Base-by-base conservation (phyloP, 2,329 filamentous ascomycete genomes). In the Diplodia scrobiculata region DNA sequence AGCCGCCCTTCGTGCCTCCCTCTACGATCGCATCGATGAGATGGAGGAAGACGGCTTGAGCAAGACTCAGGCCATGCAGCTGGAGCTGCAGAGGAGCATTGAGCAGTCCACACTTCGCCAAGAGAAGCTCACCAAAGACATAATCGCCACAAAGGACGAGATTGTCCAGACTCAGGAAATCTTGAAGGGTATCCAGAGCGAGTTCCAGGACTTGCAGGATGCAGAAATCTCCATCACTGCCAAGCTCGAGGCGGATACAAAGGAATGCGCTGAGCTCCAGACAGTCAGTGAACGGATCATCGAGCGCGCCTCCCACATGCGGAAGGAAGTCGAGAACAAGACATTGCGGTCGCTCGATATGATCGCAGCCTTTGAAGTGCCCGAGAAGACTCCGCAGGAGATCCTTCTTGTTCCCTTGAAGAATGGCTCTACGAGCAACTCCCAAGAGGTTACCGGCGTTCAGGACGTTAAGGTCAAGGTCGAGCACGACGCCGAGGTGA, bases 241-340 rank as follows among this genome's bases (percentile, higher is more conserved):
- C 11, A 25, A 53, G 17, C 36, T 64, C 48, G 52, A 64, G 4
- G 48, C n/a, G 17, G 50, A 29, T 2, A 48, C 36, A 21, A 55
- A 54, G 50, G 53, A 64, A 11, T 55, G n/a, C 29, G 19, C 13
- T 17, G 45, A 62, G 27, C 58, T 62, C 21, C 58, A 62, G n/a
- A 36, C 25, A 29, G 29, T 11, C n/a, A 62, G 58, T 14, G 52
- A 54, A 34, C n/a, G 25, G n/a, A 51, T 64, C 21, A 64, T 53
- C 21, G 27, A 64, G 19, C 52, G 48, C 13, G 52, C 48, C 13
- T 27, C 48, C 32, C 27, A 54, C 17, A 45, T 64, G 62, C 62
- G 48, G 7, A 45, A 45, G 14, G 53, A 54, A 32, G 52, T 62
- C 14, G 62, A 64, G 17, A 38, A 54, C 13, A 64, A 64, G 32